Base-by-base conservation (phyloP, 495 filamentous ascomycete genomes). In the Mycothermus thermophilus region DNA sequence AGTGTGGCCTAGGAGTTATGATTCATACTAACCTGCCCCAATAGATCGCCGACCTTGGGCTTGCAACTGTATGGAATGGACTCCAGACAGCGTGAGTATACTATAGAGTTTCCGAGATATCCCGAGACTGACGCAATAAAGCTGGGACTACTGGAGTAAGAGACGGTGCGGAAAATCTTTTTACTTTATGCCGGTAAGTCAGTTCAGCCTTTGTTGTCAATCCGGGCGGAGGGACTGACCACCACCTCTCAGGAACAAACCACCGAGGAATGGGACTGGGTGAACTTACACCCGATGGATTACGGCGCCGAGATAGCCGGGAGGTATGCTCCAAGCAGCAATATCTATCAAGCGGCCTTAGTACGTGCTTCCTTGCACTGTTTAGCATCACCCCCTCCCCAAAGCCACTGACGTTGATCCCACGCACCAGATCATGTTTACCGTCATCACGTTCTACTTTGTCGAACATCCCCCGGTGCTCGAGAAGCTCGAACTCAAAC, bases 221-320 rank as follows among this genome's bases (percentile, higher is more conserved):
- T n/a, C n/a, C n/a, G n/a, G n/a, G n/a, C n/a, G n/a, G n/a, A n/a
- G 11, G 11, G 3, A 27, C 25, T 14, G 5, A 28, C 5, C 27
- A 28, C 11, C n/a, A n/a, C n/a, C 12, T 5, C n/a, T 3, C n/a
- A 28, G 27, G 37, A 44, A 14, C 42, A 44, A 33, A 31, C 32
- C 21, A 27, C 37, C 15, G 32, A 44, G 18, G 42, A 44, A 35
- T 41, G 42, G 42, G 42, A 44, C 29, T 36, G 32, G 13, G 6
- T 44, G 11, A 27, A 36, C 19, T 20, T 19, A 1, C 9, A 14
- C 26, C 42, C 37, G 5, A 4, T 3, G 9, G 27, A n/a, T 11
- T n/a, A 18, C 13, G 14, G 11, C 12, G 15, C 37, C n/a, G 9
- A n/a, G 13, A 33, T 22, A 14, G 42, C 42, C 8, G 42, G 37